Conservation (phyloP, 73 alveolate genomes). For the Blepharisma stoltei region DNA sequence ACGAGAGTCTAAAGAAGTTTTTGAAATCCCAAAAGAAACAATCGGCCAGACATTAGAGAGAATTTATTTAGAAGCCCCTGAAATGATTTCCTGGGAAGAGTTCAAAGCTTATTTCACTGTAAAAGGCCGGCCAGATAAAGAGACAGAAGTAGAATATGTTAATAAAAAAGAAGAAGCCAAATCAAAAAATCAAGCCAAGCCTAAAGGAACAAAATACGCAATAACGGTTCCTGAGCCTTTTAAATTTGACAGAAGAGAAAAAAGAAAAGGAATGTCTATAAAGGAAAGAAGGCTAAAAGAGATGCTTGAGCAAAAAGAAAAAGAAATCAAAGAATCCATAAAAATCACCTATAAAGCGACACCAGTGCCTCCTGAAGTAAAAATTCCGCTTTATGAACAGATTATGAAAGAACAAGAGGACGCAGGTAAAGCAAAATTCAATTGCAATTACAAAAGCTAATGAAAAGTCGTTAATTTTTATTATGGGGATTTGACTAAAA, state of each 20-base stretch:
- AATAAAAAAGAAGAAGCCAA: constrained; percentile 19
- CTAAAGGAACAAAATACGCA: constrained; percentile 47
- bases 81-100: constrained; percentile 64
- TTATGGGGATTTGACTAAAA: constrained; percentile 50
- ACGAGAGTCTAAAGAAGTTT: constrained; percentile 38
- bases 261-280: constrained; percentile 51
- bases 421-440: constrained; percentile 59
- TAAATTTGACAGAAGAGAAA: constrained; percentile 71
- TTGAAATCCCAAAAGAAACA: constrained; percentile 48
- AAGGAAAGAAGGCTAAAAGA: constrained; percentile 67
- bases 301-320: constrained; percentile 58
- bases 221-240: constrained; percentile 83
- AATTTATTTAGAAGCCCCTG: constrained; percentile 61
- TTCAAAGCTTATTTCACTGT: constrained; percentile 69
- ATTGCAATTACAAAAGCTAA: constrained; percentile 44
- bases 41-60: constrained; percentile 63
- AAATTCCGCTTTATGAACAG: constrained; percentile 54
- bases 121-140: constrained; percentile 72
- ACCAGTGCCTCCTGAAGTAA: constrained; percentile 66
- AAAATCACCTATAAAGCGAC: constrained; percentile 56
- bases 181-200: constrained; percentile 2
- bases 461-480: constrained; percentile 75
- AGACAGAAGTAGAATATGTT: constrained; percentile 51
- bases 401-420: constrained; percentile 63
- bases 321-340: constrained; percentile 51